These are phyloP conservation scores for Cladosporium sp. DNA, from an alignment of 2,329 filamentous ascomycete genomes.

Conservation along the genomic window DNA sequence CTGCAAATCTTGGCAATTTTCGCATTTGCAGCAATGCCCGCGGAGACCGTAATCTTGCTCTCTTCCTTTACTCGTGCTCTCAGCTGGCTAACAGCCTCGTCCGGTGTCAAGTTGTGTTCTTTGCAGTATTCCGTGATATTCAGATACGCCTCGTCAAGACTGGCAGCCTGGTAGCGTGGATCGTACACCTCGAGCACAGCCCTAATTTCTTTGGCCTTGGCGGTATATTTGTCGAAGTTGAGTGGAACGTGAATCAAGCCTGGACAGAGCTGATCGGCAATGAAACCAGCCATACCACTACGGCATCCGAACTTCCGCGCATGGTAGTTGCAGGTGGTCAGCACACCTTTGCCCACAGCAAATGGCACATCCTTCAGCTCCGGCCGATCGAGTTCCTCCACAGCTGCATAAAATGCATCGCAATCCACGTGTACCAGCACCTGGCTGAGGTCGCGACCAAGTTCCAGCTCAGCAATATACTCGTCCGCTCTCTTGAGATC, in stretches of 20 bases:
- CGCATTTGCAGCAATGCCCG: conserved; percentile 90
- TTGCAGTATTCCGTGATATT: conserved; percentile 86
- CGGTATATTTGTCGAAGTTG: conserved; percentile 87
- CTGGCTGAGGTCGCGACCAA: conserved; percentile 77
- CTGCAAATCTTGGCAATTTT: conserved; percentile 94
- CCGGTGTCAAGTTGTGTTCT: conserved; percentile 66
- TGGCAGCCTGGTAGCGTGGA: conserved; percentile 85
- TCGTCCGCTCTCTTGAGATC: conserved; percentile 78
- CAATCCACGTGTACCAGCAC: conserved; percentile 90
- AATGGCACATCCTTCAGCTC: conserved; percentile 86
- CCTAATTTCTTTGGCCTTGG: conserved; percentile 86
- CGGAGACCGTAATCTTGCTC: conserved; percentile 84
- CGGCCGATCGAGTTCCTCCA: conserved; percentile 73
- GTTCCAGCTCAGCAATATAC: conserved; percentile 76
- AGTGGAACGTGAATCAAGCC: conserved; percentile 77
- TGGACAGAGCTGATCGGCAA: conserved; percentile 91
- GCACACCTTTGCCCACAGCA: conserved; percentile 75
- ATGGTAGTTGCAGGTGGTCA: conserved; percentile 80
- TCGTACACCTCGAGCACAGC: conserved; percentile 85
- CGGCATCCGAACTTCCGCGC: conserved; percentile 88
- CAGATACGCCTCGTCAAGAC: conserved; percentile 93
- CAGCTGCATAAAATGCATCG: conserved; percentile 95
- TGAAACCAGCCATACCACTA: conserved; percentile 94
- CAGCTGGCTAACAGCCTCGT: conserved; percentile 75
- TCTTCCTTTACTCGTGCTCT: conserved; percentile 72